Evolutionary conservation across 208 protist genomes (phyloP).

Genomic region (Acanthamoeba lenticulata): DNA sequence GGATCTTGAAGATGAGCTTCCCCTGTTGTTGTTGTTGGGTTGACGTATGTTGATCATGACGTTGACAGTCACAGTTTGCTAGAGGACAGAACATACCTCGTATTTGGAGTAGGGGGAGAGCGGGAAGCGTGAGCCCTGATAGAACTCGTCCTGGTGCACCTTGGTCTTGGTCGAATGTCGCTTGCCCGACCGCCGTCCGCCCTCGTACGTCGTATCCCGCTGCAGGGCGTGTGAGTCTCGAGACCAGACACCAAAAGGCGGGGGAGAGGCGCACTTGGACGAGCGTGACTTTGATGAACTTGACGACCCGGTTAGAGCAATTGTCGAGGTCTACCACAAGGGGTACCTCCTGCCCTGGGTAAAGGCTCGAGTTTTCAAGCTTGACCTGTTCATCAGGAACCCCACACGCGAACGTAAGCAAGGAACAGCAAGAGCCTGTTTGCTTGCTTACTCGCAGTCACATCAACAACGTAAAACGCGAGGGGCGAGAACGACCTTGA

Average conservation of each 20-base stretch:
- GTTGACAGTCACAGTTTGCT: not conserved
- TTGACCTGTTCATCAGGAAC: not conserved
- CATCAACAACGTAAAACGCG: not conserved
- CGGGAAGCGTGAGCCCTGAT: constrained; percentile 40
- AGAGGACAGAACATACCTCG: not conserved
- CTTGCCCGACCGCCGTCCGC: not conserved
- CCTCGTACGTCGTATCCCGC: constrained; percentile 41
- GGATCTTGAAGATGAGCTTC: constrained; percentile 30
- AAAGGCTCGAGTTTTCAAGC: not conserved
- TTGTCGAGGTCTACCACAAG: not conserved
- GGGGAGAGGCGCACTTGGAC: not conserved
- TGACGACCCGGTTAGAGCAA: constrained; percentile 44
- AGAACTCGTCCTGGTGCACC: constrained; percentile 33
- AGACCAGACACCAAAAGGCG: not conserved
- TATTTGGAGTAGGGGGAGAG: constrained; percentile 37
- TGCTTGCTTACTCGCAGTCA: too few species aligned
- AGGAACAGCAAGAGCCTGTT: too few species aligned
- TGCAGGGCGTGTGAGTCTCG: not conserved
- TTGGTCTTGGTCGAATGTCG: constrained; percentile 4
- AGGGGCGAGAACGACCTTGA: not conserved
- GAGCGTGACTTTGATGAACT: constrained; percentile 37
- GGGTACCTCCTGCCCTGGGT: constrained; percentile 21
- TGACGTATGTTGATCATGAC: not conserved
- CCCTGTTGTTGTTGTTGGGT: not conserved
- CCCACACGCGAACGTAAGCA: too few species aligned